Evolutionary conservation across 768 basidiomycete species (phyloP), one percentile per base, ranked within the genome.

Genomic region (Aureoboletus auriporus): DNA sequence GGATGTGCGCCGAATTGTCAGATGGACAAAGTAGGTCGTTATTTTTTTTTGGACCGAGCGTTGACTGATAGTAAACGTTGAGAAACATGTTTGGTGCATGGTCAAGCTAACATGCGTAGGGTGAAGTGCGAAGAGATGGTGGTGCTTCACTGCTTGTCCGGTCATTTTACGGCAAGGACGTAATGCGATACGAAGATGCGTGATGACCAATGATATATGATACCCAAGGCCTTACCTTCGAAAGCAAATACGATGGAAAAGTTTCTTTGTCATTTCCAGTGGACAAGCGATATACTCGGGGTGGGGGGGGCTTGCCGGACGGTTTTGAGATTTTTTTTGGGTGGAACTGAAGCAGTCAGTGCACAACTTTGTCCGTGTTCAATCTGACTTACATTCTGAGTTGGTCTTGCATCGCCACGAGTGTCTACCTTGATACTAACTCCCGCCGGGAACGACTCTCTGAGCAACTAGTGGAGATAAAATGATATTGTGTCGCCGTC

Each of bases 401-500:
- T 46, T 26, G 60, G 42, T 46, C 63, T 57, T 29, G 58, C 51
- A 53, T 78, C 71, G 6, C 83, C 83, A 5, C 67, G 55, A 33
- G 91, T 59, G 5, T 81, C 73, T 5, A 89, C 75, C 53, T 74
- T 81, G 20, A 83, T 74, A 12, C 90, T 89, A 3, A 83, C 82
- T 5, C 88, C 88, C 4, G 82, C 85, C 0, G 89, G 86, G 12
- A 93, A 83, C 86, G 7, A 88, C n/a, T n/a, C 62, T 64, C 91
- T 90, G 33, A n/a, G n/a, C n/a, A n/a, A n/a, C n/a, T n/a, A n/a
- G n/a, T n/a, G n/a, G n/a, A n/a, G n/a, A n/a, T n/a, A n/a, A n/a
- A n/a, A n/a, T n/a, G n/a, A n/a, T n/a, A n/a, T n/a, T n/a, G n/a
- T n/a, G n/a, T n/a, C n/a, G n/a, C n/a, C n/a, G n/a, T n/a, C n/a